Evolutionary conservation across 108 stramenopile species (phyloP).

Genomic region (Pseudonitzschia multiseries): DNA sequence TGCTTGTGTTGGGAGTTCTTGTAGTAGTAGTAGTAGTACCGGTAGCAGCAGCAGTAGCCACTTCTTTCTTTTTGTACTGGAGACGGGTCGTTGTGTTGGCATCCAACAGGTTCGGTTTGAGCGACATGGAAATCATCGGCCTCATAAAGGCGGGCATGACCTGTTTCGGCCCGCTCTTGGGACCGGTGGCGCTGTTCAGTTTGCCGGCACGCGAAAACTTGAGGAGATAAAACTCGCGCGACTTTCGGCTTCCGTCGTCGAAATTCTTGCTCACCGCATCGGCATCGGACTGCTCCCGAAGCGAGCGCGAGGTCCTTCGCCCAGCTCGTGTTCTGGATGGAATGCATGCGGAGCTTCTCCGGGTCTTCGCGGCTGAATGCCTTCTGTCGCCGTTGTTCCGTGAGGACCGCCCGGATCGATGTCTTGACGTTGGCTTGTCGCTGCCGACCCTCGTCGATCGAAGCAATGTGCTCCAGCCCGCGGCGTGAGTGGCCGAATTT

Average conservation of each 20-base stretch:
- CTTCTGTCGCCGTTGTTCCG: conserved; percentile 69
- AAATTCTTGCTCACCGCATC: conserved; percentile 77
- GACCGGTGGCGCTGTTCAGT: conserved; percentile 1
- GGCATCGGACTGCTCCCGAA: conserved; percentile 75
- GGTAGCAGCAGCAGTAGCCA: background rate
- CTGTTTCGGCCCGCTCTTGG: background rate
- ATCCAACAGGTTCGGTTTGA: conserved; percentile 38
- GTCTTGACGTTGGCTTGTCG: conserved; percentile 65
- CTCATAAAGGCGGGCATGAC: conserved; percentile 54
- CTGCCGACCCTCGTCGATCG: conserved; percentile 75
- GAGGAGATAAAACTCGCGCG: conserved; percentile 77
- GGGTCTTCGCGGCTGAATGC: conserved; percentile 53
- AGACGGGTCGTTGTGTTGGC: conserved; percentile 51
- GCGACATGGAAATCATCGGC: conserved; percentile 21
- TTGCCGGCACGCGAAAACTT: conserved; percentile 53
- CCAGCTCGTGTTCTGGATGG: conserved; percentile 77
- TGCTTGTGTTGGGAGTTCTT: too few relatives aligned
- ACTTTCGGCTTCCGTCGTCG: conserved; percentile 64
- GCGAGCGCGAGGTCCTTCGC: conserved; percentile 77
- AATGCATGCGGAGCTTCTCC: conserved; percentile 69
- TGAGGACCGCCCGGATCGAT: conserved; percentile 65
- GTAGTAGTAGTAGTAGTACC: too few relatives aligned
- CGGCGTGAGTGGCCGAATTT: conserved; percentile 81
- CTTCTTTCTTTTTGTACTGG: conserved; percentile 34
- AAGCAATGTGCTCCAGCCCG: conserved; percentile 83